Base-by-base conservation (phyloP, 352 stramenopile species). In the Albugo laibachii region DNA sequence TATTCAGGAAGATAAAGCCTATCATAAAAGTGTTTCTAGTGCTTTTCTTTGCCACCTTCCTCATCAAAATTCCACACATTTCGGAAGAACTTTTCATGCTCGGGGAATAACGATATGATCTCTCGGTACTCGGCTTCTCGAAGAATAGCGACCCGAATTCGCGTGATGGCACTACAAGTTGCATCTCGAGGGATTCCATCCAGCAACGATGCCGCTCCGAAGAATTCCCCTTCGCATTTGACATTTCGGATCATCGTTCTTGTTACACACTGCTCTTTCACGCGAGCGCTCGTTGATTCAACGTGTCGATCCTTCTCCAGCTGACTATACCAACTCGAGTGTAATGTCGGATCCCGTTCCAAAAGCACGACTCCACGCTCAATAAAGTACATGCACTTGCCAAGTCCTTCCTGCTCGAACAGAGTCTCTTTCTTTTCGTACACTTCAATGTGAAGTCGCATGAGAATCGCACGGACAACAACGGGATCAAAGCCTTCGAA, bases 321-420 rank as follows among this genome's bases (percentile, higher is more conserved):
- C 45, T 52, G 24, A 31, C 38, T 21, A 8, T 43, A 43, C 38
- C 16, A 19, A 15, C 19, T 47, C n/a, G 27, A 24, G 11, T 27
- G n/a, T 11, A 15, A 6, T 15, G n/a, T 47, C 6, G 27, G 15
- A 34, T 47, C 20, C 4, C 38, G 27, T 24, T 24, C 14, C 42
- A 47, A 34, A 6, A 47, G 15, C 14, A 47, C n/a, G 11, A 47
- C 27, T 10, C 56, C 56, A 42, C 39, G 54, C 44, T 58, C 56
- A 21, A 62, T 45, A 45, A 62, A 59, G 40, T 59, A 62, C 56
- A 62, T 58, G 38, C 46, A 40, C 11, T 39, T 40, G 13, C 56
- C 48, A 10, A 53, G 44, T 8, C 14, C 19, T 0, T 50, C 43
- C 45, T 62, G 52, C 21, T 62, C 56, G 48, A 59, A 62, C 13